Percentiles rank a stretch among this genome's conserved stretches.
Conservation (phyloP, 176 grass and related monocot genomes). For the Neostapfia colusana region DNA sequence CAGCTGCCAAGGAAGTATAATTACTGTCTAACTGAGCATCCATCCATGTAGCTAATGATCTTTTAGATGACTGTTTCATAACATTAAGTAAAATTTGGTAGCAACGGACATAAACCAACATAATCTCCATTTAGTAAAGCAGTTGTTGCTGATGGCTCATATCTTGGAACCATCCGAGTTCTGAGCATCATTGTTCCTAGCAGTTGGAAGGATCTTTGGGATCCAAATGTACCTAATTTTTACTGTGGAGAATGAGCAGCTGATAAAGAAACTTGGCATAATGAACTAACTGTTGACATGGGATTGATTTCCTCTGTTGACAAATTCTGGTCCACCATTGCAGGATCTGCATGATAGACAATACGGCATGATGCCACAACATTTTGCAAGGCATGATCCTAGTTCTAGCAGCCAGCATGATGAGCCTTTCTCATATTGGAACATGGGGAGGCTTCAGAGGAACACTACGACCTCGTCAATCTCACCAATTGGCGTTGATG, state of each 20-base stretch:
- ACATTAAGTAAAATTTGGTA: background rate
- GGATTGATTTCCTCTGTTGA: background rate
- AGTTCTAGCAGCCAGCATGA: conserved; percentile 50
- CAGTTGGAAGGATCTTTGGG: background rate
- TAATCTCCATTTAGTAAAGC: background rate
- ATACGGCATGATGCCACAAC: conserved; percentile 13
- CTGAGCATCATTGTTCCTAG: background rate
- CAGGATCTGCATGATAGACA: conserved; percentile 49
- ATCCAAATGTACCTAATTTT: background rate
- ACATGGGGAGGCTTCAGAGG: too few relatives aligned
- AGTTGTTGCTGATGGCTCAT: background rate
- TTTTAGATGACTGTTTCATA: conserved; percentile 2
- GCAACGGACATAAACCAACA: background rate
- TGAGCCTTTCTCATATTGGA: conserved; percentile 63
- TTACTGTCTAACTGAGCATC: background rate
- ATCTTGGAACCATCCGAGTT: background rate
- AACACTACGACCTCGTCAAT: too few relatives aligned
- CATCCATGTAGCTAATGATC: background rate
- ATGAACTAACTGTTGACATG: conserved; percentile 1
- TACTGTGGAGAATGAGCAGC: conserved; percentile 4
- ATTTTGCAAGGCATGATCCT: conserved; percentile 39
- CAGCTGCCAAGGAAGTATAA: background rate
- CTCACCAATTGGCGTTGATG: too few relatives aligned
- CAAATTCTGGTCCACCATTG: background rate
- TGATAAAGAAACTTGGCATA: conserved; percentile 14